Conservation (phyloP, 257 asterid genomes). For the Nicotiana attenuata region DNA sequence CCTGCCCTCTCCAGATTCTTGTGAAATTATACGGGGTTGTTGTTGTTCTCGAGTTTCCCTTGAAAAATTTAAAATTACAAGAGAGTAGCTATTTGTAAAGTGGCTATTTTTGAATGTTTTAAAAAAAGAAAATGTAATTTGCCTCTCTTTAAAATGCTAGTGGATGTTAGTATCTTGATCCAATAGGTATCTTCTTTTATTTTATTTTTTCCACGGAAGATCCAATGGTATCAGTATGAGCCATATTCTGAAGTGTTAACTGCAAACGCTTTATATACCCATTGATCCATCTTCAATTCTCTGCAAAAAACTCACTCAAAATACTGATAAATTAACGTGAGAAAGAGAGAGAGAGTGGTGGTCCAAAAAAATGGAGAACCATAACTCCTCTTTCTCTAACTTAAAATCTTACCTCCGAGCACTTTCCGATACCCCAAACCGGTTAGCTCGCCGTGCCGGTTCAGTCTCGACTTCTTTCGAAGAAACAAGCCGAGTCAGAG, state of each 20-base stretch:
- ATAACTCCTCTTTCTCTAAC: constrained; percentile 55
- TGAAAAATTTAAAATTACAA: too few relatives aligned
- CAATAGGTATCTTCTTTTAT: neutral
- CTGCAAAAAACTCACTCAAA: neutral
- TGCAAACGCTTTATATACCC: constrained; percentile 8
- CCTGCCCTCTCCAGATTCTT: rapidly evolving
- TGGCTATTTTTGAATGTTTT: too few relatives aligned
- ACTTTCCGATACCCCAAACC: constrained; percentile 69
- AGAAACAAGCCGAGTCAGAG: constrained; percentile 43
- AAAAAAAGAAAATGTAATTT: neutral
- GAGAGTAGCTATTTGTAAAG: too few relatives aligned
- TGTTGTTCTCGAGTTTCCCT: too few relatives aligned
- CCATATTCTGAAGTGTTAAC: neutral
- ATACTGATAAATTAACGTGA: neutral
- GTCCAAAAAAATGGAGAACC: constrained; percentile 17
- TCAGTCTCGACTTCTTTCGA: constrained; percentile 61
- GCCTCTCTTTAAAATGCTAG: neutral
- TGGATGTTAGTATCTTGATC: neutral
- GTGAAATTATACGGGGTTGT: too few relatives aligned
- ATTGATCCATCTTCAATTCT: neutral
- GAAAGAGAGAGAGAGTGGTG: neutral
- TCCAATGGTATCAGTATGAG: neutral
- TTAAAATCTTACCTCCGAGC: constrained; percentile 58
- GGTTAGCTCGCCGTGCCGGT: constrained; percentile 64
- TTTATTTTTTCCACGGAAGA: too few relatives aligned